Evolutionary conservation across 2,329 filamentous ascomycete genomes (phyloP).

Genomic region (Coniochaeta sp.): DNA sequence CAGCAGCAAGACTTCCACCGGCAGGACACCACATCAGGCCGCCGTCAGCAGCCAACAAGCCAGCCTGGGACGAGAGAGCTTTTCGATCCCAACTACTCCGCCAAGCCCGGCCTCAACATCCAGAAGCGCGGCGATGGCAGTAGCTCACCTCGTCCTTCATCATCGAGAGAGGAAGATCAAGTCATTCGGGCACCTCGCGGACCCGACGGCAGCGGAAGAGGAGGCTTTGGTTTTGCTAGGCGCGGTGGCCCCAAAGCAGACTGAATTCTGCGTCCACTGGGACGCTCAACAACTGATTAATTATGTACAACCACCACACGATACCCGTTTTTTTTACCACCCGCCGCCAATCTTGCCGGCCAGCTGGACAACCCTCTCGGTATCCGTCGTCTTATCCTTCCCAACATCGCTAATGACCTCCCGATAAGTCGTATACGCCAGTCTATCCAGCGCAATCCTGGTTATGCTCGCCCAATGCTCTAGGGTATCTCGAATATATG

Average conservation of each 20-base stretch:
- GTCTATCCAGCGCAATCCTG: slow-evolving; percentile 60
- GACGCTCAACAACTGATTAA: neutral
- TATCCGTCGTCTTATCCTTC: slow-evolving; percentile 61
- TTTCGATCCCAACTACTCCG: slow-evolving; percentile 68
- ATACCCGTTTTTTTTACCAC: slow-evolving; percentile 67
- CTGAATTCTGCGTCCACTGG: slow-evolving; percentile 26
- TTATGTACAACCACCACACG: neutral
- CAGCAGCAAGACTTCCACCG: slow-evolving; percentile 11
- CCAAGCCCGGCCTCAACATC: slow-evolving; percentile 50
- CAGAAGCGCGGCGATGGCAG: slow-evolving; percentile 34
- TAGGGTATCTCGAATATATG: slow-evolving; percentile 61
- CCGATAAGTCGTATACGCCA: slow-evolving; percentile 82
- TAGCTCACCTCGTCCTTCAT: slow-evolving; percentile 27
- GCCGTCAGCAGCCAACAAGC: slow-evolving; percentile 15
- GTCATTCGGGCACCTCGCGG: slow-evolving; percentile 69
- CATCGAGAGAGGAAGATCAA: slow-evolving; percentile 54
- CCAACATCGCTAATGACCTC: slow-evolving; percentile 94
- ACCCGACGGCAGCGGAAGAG: slow-evolving; percentile 69
- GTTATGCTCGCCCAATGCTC: slow-evolving; percentile 70
- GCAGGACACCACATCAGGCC: slow-evolving; percentile 24
- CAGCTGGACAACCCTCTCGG: slow-evolving; percentile 78
- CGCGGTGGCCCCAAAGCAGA: slow-evolving; percentile 48
- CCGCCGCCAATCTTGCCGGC: slow-evolving; percentile 89
- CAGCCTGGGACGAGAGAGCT: slow-evolving; percentile 49
- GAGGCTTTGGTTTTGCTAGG: slow-evolving; percentile 68